Conservation (phyloP, 768 basidiomycete genomes). For the Leucocoprinus birnbaumii region DNA sequence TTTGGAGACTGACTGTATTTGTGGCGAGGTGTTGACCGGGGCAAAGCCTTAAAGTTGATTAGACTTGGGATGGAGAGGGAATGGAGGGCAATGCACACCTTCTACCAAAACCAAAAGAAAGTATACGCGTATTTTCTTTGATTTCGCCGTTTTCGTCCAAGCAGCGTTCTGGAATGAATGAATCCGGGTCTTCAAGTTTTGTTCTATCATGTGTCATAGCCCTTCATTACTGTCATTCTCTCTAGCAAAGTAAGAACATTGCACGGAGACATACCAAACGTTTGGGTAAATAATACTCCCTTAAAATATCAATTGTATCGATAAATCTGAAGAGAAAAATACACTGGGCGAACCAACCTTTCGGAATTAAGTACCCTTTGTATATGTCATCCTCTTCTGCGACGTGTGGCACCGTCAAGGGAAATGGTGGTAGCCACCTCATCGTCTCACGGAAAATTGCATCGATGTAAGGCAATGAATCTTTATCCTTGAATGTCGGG, state of each 20-base stretch:
- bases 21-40: conserved; percentile 9
- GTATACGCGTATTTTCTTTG: conserved; percentile 12
- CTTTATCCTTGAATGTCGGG: conserved; percentile 22
- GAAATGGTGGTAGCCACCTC: conserved; percentile 16
- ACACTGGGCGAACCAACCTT: not conserved
- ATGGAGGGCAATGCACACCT: conserved; percentile 9
- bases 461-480: conserved; percentile 20
- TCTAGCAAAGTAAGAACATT: no score
- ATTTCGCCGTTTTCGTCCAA: conserved; percentile 17
- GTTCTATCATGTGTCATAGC: conserved; percentile 28
- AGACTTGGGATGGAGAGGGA: not conserved
- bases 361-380: conserved; percentile 22
- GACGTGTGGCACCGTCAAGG: conserved; percentile 18
- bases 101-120: conserved; percentile 21
- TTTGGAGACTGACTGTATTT: conserved; percentile 4
- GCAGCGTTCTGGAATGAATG: conserved; percentile 32
- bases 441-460: conserved; percentile 15
- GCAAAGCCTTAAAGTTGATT: not conserved
- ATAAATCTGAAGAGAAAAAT: no score
- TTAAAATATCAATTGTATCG: not conserved
- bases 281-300: conserved; percentile 8
- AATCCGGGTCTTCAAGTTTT: conserved; percentile 27
- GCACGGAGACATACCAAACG: not conserved
- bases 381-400: conserved; percentile 22
- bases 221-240: conserved; percentile 15